Evolutionary conservation across 2,329 filamentous ascomycete species (phyloP), one percentile per base, ranked within the genome.

Genomic region (Pleomassaria siparia): DNA sequence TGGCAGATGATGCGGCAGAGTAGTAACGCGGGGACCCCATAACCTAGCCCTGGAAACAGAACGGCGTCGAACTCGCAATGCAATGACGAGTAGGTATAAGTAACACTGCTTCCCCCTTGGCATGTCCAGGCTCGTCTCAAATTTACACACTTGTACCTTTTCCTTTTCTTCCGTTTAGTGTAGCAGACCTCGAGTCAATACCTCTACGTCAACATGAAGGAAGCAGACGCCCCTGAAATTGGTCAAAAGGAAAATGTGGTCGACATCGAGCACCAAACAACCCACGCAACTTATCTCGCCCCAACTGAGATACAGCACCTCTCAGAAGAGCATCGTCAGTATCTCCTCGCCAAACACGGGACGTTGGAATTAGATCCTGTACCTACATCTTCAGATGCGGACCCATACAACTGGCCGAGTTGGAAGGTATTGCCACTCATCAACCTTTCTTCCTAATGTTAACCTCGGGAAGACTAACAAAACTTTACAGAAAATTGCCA

Each of bases 391-490:
- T 72, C 72, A 28, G 73, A 75, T 45, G 76, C 74, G 2, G 79
- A 82, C 58, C 80, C 80, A 0, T 80, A 79, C 59, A 82, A 83
- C 50, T 82, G 78, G 78, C 72, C 78, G 2, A 59, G 56, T 21
- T 78, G 76, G 73, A 80, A 78, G 69, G 75, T 74, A 55, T 49
- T n/a, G 7, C 9, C 13, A 18, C 50, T 46, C 21, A 4, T 15
- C 29, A 22, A 6, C 21, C 13, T 25, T 26, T 3, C 15, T 5
- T 21, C 15, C 8, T 36, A 9, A n/a, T 20, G 5, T 5, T 36
- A 18, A 13, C 20, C 26, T 44, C 16, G 40, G 33, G 9, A 13
- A 21, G 25, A 29, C 57, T 46, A 30, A 50, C 12, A 20, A 13
- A 26, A 40, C n/a, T 30, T 4, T 25, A 24, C 49, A 80, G 77